These are phyloP conservation scores for Symbiodinium natans DNA, from an alignment of 73 alveolate species.

Conservation along the genomic window DNA sequence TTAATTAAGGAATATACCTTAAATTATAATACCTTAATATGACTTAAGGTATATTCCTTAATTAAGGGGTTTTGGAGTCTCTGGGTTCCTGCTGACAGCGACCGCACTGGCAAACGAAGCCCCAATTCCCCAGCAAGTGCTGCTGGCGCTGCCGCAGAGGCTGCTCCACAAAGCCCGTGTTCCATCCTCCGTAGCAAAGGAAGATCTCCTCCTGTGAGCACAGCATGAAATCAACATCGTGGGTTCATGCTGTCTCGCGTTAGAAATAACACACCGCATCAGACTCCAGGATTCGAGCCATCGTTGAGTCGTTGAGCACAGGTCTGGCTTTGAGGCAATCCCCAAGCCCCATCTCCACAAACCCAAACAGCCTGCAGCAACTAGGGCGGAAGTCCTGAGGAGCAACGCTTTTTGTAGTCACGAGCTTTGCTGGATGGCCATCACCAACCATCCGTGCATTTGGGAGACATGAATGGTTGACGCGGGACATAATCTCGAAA, in stretches of 20 bases:
- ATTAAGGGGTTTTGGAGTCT: no score
- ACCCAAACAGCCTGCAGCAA: no score
- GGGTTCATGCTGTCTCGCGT: no score
- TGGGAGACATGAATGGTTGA: conserved; percentile 59
- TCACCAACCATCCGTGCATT: conserved; percentile 75
- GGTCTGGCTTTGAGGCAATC: no score
- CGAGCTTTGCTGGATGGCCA: conserved; percentile 30
- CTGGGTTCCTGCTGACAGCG: neutral
- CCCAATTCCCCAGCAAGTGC: neutral
- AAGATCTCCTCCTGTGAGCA: neutral
- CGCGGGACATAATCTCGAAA: conserved; percentile 58
- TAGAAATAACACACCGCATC: no score
- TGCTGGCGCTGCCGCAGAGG: neutral
- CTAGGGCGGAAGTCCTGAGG: neutral
- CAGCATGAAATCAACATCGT: no score
- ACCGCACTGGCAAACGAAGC: neutral
- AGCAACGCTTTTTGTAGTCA: neutral
- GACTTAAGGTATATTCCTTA: no score
- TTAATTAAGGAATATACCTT: no score
- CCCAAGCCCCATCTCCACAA: no score
- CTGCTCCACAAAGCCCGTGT: neutral
- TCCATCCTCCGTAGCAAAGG: conserved; percentile 4
- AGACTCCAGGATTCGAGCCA: no score
- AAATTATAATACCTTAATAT: no score
- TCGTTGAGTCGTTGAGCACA: no score